phyloP scores from a whole-genome alignment of 129 eudicot species.

The Scalesia atractyloides region DNA sequence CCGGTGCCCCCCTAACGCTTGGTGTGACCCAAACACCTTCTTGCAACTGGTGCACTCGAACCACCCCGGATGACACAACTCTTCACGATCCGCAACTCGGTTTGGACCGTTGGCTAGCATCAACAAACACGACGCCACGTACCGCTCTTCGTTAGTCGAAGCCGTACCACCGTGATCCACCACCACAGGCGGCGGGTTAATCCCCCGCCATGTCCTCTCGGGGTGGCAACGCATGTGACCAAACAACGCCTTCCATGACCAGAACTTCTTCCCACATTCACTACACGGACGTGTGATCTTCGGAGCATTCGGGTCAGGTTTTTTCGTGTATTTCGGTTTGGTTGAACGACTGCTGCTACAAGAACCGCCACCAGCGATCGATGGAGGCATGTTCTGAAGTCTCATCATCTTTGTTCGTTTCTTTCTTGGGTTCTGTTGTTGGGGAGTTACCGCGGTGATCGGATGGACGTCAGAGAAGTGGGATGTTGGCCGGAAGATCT shows the following conservation, averaged over 20 bases:
- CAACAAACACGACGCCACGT: slow-evolving; percentile 60
- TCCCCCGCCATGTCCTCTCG: slow-evolving; percentile 92
- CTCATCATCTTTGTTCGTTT: slow-evolving; percentile 50
- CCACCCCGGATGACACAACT: slow-evolving; percentile 35
- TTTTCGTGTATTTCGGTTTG: slow-evolving; percentile 44
- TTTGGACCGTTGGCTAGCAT: slow-evolving; percentile 57
- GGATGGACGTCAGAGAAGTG: slow-evolving; percentile 12
- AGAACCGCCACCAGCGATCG: slow-evolving; percentile 8
- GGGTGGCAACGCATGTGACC: slow-evolving; percentile 99
- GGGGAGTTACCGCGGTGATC: slow-evolving; percentile 13
- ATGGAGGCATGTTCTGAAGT: slow-evolving; percentile 5
- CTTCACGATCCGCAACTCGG: not conserved
- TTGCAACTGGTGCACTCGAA: slow-evolving; percentile 81
- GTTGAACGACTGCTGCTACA: not conserved
- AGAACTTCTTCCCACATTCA: slow-evolving; percentile 75
- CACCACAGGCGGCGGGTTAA: slow-evolving; percentile 61
- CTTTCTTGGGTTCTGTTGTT: slow-evolving; percentile 47
- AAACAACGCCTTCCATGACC: slow-evolving; percentile 83
- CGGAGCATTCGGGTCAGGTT: slow-evolving; percentile 69
- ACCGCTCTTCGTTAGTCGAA: slow-evolving; percentile 58
- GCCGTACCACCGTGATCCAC: slow-evolving; percentile 1
- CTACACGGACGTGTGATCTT: slow-evolving; percentile 69
- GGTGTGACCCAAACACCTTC: slow-evolving; percentile 83
- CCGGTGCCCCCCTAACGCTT: slow-evolving; percentile 90
- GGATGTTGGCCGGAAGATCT: slow-evolving; percentile 17